phyloP scores from a whole-genome alignment of 2,329 filamentous ascomycete genomes.

The Hypoxylon sp. region DNA sequence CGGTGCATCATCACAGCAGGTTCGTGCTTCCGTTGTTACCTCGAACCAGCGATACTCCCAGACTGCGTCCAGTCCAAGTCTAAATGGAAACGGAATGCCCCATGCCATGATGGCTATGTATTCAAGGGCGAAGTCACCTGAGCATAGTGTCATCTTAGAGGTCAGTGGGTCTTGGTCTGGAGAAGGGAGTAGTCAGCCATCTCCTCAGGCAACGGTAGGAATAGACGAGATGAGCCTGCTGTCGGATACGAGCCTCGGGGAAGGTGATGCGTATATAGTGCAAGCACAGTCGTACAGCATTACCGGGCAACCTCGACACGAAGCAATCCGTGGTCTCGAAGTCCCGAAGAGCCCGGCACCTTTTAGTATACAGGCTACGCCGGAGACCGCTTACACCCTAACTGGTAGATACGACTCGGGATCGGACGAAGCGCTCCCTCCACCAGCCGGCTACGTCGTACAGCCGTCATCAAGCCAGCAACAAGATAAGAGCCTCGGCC shows the following conservation, averaged over 20 bases:
- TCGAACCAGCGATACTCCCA: conserved; percentile 40
- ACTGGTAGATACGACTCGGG: conserved; percentile 45
- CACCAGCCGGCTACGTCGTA: conserved; percentile 38
- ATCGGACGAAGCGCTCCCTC: conserved; percentile 47
- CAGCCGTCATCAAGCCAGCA: conserved; percentile 42
- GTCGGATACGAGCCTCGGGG: conserved; percentile 52
- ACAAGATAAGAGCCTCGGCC: conserved; percentile 33
- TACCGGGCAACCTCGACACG: conserved; percentile 26
- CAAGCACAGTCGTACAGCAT: conserved; percentile 42
- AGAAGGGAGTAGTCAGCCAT: conserved; percentile 35
- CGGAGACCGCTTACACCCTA: conserved; percentile 51
- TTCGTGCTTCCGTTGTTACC: conserved; percentile 14
- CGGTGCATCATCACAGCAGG: conserved; percentile 18
- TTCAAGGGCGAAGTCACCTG: conserved; percentile 35
- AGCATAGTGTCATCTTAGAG: conserved; percentile 36
- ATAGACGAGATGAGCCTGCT: conserved; percentile 50
- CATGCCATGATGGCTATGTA: conserved; percentile 48
- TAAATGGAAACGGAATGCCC: conserved; percentile 34
- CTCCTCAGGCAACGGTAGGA: conserved; percentile 5
- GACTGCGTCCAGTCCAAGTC: conserved; percentile 35
- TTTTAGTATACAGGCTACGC: conserved; percentile 54
- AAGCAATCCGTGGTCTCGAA: conserved; percentile 39
- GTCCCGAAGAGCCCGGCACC: conserved; percentile 48
- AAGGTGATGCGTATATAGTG: conserved; percentile 44
- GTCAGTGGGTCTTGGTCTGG: conserved; percentile 44